Percentiles rank a stretch among this genome's conserved stretches.
phyloP scores from a whole-genome alignment of 331 rosid species.

The Rosa hybrid region DNA sequence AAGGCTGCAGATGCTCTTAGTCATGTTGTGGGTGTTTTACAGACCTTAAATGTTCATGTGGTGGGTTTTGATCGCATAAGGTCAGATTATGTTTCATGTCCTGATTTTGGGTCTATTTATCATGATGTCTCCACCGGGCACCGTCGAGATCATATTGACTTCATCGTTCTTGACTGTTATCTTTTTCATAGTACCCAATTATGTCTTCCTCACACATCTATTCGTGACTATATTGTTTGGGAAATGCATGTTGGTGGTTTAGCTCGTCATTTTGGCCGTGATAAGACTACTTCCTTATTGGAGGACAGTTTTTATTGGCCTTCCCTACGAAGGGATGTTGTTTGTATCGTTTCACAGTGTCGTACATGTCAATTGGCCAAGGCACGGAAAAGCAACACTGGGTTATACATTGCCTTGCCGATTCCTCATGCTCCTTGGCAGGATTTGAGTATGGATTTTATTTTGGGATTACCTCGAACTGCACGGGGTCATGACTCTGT shows the following conservation, averaged over 20 bases:
- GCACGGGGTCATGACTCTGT: background rate
- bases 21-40: too few relatives aligned
- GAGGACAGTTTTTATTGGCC: background rate
- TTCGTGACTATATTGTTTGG: background rate
- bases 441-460: background rate
- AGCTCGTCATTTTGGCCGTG: background rate
- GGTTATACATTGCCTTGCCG: background rate
- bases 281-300: background rate
- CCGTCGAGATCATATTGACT: background rate
- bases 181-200: background rate
- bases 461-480: background rate
- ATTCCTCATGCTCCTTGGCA: background rate
- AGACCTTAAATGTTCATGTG: too few relatives aligned
- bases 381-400: background rate
- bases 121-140: too few relatives aligned
- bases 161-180: background rate
- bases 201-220: background rate
- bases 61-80: too few relatives aligned
- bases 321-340: background rate
- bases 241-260: background rate
- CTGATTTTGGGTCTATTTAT: too few relatives aligned
- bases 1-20: too few relatives aligned
- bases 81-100: too few relatives aligned
- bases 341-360: background rate
- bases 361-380: background rate